Conservation (phyloP, 805 yeast species). For the Teunomyces atbi region DNA sequence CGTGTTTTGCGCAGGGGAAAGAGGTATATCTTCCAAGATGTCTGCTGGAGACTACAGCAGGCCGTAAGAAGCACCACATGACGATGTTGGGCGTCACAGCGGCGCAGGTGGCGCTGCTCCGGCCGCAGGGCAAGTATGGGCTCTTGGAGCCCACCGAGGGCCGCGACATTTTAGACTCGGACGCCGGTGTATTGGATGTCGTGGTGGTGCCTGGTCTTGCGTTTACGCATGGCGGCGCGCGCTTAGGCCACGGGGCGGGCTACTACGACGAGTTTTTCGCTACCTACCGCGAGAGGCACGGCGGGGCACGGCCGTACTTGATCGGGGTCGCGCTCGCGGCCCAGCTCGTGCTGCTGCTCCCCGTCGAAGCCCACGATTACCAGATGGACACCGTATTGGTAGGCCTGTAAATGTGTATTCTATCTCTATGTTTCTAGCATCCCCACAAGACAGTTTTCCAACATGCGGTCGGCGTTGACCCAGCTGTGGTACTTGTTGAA, state of each 20-base stretch:
- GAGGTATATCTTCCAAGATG: constrained; percentile 60
- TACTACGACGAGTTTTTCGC: constrained; percentile 69
- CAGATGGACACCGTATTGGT: constrained; percentile 53
- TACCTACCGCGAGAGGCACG: constrained; percentile 17
- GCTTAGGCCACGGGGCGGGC: constrained; percentile 94
- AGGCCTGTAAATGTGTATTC: constrained; percentile 20
- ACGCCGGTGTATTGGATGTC: constrained; percentile 53
- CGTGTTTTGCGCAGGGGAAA: constrained; percentile 51
- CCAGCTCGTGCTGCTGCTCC: constrained; percentile 55
- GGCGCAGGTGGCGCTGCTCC: constrained; percentile 43
- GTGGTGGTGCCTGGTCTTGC: constrained; percentile 86
- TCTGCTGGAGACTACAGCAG: constrained; percentile 23
- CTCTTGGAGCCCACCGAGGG: constrained; percentile 62
- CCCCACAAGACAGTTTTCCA: constrained; percentile 79
- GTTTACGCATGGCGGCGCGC: constrained; percentile 48
- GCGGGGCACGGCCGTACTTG: constrained; percentile 36
- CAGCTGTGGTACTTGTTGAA: constrained; percentile 67
- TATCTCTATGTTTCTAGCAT: constrained; percentile 19
- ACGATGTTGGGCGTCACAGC: constrained; percentile 53
- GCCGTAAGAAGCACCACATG: constrained; percentile 42
- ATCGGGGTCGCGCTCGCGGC: constrained; percentile 66
- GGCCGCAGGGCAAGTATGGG: constrained; percentile 67
- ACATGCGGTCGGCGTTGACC: constrained; percentile 85
- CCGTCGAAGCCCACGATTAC: constrained; percentile 65
- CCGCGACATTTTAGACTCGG: constrained; percentile 29